Conservation (phyloP, 129 eudicot species). For the Kitagawia praeruptora region DNA sequence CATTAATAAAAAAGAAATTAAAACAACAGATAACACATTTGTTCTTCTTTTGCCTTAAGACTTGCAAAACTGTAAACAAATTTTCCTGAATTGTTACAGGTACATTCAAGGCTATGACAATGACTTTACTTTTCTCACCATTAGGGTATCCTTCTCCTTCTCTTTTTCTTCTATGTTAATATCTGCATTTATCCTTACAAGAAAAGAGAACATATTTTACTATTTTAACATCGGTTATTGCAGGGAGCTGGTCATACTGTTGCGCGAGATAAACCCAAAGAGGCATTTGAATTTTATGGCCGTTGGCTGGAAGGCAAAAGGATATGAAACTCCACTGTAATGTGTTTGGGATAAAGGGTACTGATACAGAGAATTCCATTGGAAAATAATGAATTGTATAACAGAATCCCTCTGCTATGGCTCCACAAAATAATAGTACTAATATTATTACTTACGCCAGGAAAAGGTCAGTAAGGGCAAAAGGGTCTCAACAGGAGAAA, state of each 20-base stretch:
- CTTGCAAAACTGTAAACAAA: neutral
- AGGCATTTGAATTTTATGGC: constrained; percentile 57
- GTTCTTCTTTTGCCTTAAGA: neutral
- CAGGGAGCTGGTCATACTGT: constrained; percentile 94
- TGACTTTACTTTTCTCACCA: constrained; percentile 61
- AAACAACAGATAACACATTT: neutral
- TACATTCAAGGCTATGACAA: constrained; percentile 63
- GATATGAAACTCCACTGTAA: constrained; percentile 28
- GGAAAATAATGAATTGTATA: neutral
- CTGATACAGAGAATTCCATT: neutral
- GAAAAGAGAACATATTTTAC: neutral
- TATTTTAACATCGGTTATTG: constrained; percentile 11
- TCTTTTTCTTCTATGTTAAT: neutral
- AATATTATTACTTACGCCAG: too few relatives aligned
- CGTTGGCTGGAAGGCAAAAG: constrained; percentile 61
- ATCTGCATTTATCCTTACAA: neutral
- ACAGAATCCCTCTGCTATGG: too few relatives aligned
- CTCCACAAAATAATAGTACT: too few relatives aligned
- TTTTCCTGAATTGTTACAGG: constrained; percentile 25
- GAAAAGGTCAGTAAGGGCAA: too few relatives aligned
- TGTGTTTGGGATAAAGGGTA: neutral
- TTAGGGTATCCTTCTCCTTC: constrained; percentile 38
- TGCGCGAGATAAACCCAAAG: constrained; percentile 74
- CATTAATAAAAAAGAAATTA: neutral
- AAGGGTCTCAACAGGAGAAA: too few relatives aligned